A percentile compares a stretch with the other conserved stretches of the same genome.
These are phyloP conservation scores for Aspergillus vadensis DNA, from an alignment of 2,329 filamentous ascomycete species.

Conservation along the genomic window DNA sequence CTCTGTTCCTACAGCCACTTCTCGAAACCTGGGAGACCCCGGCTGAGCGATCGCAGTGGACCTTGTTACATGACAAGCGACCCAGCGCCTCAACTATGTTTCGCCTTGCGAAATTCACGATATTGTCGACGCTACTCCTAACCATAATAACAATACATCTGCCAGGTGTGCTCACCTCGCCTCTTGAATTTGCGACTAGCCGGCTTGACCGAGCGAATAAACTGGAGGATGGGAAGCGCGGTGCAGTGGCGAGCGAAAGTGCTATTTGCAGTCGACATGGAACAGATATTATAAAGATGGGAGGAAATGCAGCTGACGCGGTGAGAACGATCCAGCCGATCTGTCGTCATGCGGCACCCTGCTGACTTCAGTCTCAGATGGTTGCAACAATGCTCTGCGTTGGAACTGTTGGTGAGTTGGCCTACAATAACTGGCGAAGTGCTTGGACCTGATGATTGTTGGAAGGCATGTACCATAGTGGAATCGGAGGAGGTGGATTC, in stretches of 20 bases:
- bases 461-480: slow-evolving; percentile 71
- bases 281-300: slow-evolving; percentile 61
- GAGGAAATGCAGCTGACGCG: slow-evolving; percentile 75
- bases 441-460: background rate
- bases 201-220: slow-evolving; percentile 7
- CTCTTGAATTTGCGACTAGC: slow-evolving; percentile 19
- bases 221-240: slow-evolving; percentile 44
- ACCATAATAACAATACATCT: slow-evolving; percentile 26
- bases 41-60: background rate
- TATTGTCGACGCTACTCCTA: slow-evolving; percentile 23
- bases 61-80: slow-evolving; percentile 2
- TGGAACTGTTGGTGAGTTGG: slow-evolving; percentile 62
- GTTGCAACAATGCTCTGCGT: slow-evolving; percentile 75
- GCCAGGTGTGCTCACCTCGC: slow-evolving; percentile 25
- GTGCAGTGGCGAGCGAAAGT: slow-evolving; percentile 72
- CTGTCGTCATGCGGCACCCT: background rate
- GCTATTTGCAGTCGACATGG: slow-evolving; percentile 70
- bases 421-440: background rate
- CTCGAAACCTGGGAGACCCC: slow-evolving; percentile 1
- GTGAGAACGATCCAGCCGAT: slow-evolving; percentile 36
- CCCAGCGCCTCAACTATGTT: slow-evolving; percentile 19
- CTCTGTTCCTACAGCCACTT: slow-evolving; percentile 21
- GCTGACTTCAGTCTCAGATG: slow-evolving; percentile 44
- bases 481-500: slow-evolving; percentile 89
- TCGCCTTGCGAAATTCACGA: slow-evolving; percentile 18